phyloP scores from a whole-genome alignment of 2,329 filamentous ascomycete genomes.

The Emergomyces orientalis region DNA sequence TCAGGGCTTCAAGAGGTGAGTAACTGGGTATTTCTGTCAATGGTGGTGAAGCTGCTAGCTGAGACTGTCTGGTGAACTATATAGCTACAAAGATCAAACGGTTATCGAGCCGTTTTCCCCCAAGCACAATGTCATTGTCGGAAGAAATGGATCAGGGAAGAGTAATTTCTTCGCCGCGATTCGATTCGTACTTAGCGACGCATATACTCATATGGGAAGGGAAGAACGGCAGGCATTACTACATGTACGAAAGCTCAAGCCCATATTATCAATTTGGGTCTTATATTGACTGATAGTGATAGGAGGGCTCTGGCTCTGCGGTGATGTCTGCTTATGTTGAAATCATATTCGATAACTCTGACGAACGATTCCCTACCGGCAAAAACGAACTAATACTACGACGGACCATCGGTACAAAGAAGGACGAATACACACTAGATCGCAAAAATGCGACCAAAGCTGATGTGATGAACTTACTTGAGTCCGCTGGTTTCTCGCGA shows the following conservation, averaged over 20 bases:
- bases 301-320: slow-evolving; percentile 90
- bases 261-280: neutral
- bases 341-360: slow-evolving; percentile 95
- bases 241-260: slow-evolving; percentile 47
- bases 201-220: slow-evolving; percentile 88
- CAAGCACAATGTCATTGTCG: slow-evolving; percentile 96
- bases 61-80: slow-evolving; percentile 12
- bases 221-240: slow-evolving; percentile 92
- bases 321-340: slow-evolving; percentile 99
- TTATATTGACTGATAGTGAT: slow-evolving; percentile 23
- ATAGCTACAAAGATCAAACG: slow-evolving; percentile 97
- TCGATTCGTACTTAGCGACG: slow-evolving; percentile 95
- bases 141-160: slow-evolving; percentile 97
- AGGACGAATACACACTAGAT: slow-evolving; percentile 96
- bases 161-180: slow-evolving; percentile 99
- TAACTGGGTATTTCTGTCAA: slow-evolving; percentile 5
- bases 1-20: slow-evolving; percentile 96
- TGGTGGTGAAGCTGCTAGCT: slow-evolving; percentile 10
- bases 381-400: slow-evolving; percentile 84
- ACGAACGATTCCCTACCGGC: slow-evolving; percentile 88
- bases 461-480: slow-evolving; percentile 89
- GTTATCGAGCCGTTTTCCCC: slow-evolving; percentile 97
- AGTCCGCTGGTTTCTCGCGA: slow-evolving; percentile 90
- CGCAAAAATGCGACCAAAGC: slow-evolving; percentile 91
- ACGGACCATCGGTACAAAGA: slow-evolving; percentile 92